Evolutionary conservation across 1,284 basidiomycete species (phyloP), one percentile per base, ranked within the genome.

Genomic region (Malassezia yamatoensis): DNA sequence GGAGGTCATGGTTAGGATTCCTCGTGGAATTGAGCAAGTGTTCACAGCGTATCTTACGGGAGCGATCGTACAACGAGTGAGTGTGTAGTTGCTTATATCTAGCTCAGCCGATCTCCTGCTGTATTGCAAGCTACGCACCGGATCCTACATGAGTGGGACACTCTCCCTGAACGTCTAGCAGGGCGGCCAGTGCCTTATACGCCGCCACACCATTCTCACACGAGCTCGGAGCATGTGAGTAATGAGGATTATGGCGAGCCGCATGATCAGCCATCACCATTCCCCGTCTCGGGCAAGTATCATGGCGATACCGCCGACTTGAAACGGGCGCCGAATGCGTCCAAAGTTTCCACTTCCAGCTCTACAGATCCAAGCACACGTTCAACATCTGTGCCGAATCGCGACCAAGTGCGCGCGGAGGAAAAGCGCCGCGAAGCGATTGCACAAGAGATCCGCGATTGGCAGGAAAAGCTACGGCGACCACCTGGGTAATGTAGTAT

Each of bases 201-300:
- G 7, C 33, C 46, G 5, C n/a, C 9, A 4, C 10, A 41, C 38
- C 21, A 32, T 50, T 38, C 33, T 8, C 21, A 29, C 24, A 29
- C 24, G 7, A 11, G 43, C 44, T 11, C 33, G 13, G 24, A 1
- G 15, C 41, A 12, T 43, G 5, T 45, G 47, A 33, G 46, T 49
- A 16, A 24, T 16, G 42, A 43, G 48, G 55, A 52, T 37, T 38
- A 53, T 29, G 55, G 44, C 8, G 55, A 58, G 24, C 39, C 45
- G 1, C 55, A 58, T n/a, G 55, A 58, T 29, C 34, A 43, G 18
- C 55, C 55, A 5, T 58, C 55, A 3, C 55, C 55, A n/a, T 58
- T 43, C 13, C 55, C 55, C 3, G 2, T 58, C 11, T 53, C 50
- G 7, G 40, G 42, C 2, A 53, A 58, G 18, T 21, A 42, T 6